Evolutionary conservation across 2,329 filamentous ascomycete genomes (phyloP).

Genomic region (Periconia sp.): DNA sequence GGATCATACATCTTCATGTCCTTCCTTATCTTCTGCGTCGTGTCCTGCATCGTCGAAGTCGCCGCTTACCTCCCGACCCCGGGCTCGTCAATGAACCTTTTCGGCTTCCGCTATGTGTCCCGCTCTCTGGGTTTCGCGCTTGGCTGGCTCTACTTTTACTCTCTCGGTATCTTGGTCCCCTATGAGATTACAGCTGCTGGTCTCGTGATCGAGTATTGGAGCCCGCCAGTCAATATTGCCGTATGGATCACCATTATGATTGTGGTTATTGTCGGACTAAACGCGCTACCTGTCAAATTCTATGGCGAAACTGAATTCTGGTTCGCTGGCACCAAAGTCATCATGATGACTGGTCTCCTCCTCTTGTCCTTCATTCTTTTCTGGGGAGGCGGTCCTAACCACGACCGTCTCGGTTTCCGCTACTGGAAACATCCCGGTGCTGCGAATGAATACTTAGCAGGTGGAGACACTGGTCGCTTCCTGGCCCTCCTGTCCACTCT

Average conservation of each 20-base stretch:
- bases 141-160: slow-evolving; percentile 39
- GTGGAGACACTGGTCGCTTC: slow-evolving; percentile 57
- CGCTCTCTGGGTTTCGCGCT: slow-evolving; percentile 66
- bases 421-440: slow-evolving; percentile 64
- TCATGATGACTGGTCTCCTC: slow-evolving; percentile 53
- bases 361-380: slow-evolving; percentile 62
- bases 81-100: slow-evolving; percentile 59
- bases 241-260: slow-evolving; percentile 48
- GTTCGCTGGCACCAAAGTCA: slow-evolving; percentile 39
- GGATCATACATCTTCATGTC: slow-evolving; percentile 40
- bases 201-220: slow-evolving; percentile 47
- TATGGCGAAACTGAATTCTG: slow-evolving; percentile 47
- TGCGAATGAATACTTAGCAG: slow-evolving; percentile 56
- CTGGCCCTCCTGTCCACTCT: slow-evolving; percentile 59
- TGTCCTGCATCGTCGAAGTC: slow-evolving; percentile 49
- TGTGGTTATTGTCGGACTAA: slow-evolving; percentile 40
- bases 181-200: slow-evolving; percentile 45
- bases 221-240: slow-evolving; percentile 37
- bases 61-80: slow-evolving; percentile 66
- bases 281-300: slow-evolving; percentile 44
- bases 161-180: slow-evolving; percentile 37
- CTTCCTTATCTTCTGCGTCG: slow-evolving; percentile 33
- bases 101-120: slow-evolving; percentile 54
- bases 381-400: slow-evolving; percentile 61
- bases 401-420: slow-evolving; percentile 60